phyloP scores from a whole-genome alignment of 1,284 basidiomycete species.

The Amylostereum chailletii region DNA sequence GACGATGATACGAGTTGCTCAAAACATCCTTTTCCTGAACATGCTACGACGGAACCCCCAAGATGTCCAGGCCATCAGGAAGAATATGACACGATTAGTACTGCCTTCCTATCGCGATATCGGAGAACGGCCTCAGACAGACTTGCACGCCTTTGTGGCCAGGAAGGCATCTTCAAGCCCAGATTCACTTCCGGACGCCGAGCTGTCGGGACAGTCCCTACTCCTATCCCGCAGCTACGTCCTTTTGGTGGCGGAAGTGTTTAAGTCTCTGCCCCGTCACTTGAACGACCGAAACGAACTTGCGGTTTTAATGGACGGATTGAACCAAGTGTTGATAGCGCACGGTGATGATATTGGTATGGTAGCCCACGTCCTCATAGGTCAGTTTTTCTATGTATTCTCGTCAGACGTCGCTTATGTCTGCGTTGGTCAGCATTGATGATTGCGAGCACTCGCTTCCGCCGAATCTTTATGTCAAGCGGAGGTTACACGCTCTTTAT shows the following conservation, averaged over 20 bases:
- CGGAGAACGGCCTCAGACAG: constrained; percentile 24
- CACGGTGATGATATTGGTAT: constrained; percentile 70
- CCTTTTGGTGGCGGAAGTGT: constrained; percentile 61
- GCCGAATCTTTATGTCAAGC: constrained; percentile 63
- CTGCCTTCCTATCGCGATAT: constrained; percentile 39
- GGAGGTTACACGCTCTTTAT: constrained; percentile 69
- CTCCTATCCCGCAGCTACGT: constrained; percentile 64
- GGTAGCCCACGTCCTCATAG: constrained; percentile 62
- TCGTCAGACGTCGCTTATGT: constrained; percentile 5
- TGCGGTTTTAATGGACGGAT: constrained; percentile 56
- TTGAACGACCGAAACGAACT: constrained; percentile 70
- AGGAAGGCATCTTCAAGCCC: constrained; percentile 12
- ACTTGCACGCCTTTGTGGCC: constrained; percentile 34
- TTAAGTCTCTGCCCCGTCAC: constrained; percentile 68
- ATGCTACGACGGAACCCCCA: constrained; percentile 62
- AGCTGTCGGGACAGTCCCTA: constrained; percentile 38
- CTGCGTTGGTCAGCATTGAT: constrained; percentile 36
- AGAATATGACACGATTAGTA: constrained; percentile 55
- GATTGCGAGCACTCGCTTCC: constrained; percentile 72
- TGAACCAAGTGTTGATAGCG: constrained; percentile 55
- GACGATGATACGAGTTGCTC: constrained; percentile 60
- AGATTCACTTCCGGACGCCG: constrained; percentile 13
- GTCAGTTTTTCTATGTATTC: constrained; percentile 27
- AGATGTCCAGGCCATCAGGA: constrained; percentile 66
- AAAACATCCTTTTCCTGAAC: constrained; percentile 60